Conservation (phyloP, 345 rosid genomes). For the Iberis pinnata region DNA sequence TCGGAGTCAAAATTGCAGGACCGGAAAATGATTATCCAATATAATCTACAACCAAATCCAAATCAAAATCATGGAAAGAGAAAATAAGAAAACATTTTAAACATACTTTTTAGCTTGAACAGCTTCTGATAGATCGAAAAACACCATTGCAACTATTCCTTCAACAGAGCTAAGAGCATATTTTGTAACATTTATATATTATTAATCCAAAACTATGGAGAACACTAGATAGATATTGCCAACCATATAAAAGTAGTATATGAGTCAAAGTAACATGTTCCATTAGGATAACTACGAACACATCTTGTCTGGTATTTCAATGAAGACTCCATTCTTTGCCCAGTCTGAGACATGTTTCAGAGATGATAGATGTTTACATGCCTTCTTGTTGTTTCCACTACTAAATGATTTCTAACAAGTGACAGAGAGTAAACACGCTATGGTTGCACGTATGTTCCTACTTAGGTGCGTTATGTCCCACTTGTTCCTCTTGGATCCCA, state of each 20-base stretch:
- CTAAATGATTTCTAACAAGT: constrained; percentile 83
- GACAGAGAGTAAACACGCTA: constrained; percentile 94
- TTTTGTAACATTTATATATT: constrained; percentile 45
- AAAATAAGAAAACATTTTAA: not conserved
- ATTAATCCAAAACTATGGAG: not conserved
- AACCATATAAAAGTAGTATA: not conserved
- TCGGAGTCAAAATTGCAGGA: no score
- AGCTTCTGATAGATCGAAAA: constrained; percentile 88
- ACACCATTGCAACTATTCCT: constrained; percentile 98
- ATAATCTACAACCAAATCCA: no score
- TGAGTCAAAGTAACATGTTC: constrained; percentile 50
- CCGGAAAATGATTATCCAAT: no score
- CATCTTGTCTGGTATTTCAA: constrained; percentile 92
- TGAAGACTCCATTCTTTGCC: constrained; percentile 90
- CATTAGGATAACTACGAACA: constrained; percentile 91
- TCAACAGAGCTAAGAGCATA: constrained; percentile 99
- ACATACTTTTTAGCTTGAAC: constrained; percentile 94
- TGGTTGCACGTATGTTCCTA: constrained; percentile 81
- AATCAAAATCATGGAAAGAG: constrained; percentile 3
- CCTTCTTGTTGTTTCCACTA: constrained; percentile 94
- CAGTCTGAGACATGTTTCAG: constrained; percentile 93
- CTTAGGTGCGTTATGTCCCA: constrained; percentile 74
- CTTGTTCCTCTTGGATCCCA: constrained; percentile 93
- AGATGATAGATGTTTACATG: constrained; percentile 90
- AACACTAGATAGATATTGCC: no score